A percentile compares a stretch with the other conserved stretches of the same genome.
Conservation (phyloP, 768 basidiomycete species). For the Leccinellum albellum region DNA sequence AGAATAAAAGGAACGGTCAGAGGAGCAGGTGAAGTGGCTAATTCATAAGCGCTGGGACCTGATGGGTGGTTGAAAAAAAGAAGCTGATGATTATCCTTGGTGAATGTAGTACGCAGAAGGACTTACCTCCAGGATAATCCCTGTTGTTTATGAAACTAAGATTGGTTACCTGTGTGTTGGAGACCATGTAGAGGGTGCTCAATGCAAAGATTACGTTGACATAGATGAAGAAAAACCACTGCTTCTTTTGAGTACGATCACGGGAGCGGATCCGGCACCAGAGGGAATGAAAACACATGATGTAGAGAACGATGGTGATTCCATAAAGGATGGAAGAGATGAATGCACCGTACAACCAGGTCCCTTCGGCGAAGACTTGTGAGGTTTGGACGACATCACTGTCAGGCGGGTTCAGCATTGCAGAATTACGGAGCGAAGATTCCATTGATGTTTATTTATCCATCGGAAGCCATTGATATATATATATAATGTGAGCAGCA, state of each 20-base stretch:
- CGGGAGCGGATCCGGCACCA: slow-evolving; percentile 21
- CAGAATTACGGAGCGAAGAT: neutral
- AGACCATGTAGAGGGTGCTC: slow-evolving; percentile 25
- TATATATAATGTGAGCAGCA: neutral
- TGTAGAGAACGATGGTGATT: slow-evolving; percentile 23
- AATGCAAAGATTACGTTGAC: slow-evolving; percentile 28
- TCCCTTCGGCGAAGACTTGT: slow-evolving; percentile 21
- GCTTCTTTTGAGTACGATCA: slow-evolving; percentile 8
- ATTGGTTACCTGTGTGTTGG: slow-evolving; percentile 24
- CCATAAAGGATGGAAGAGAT: slow-evolving; percentile 27
- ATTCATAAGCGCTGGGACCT: slow-evolving; percentile 27
- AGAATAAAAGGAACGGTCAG: slow-evolving; percentile 27
- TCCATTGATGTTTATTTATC: neutral
- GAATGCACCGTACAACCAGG: slow-evolving; percentile 32
- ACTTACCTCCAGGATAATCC: slow-evolving; percentile 30
- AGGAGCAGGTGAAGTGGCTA: slow-evolving; percentile 22
- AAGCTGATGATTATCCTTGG: neutral
- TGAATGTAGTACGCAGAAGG: neutral
- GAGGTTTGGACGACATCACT: slow-evolving; percentile 8
- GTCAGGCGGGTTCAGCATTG: slow-evolving; percentile 13
- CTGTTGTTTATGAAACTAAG: slow-evolving; percentile 30
- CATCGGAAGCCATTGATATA: neutral
- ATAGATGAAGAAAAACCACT: slow-evolving; percentile 30
- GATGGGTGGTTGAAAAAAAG: neutral
- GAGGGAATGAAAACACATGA: slow-evolving; percentile 27